Conservation (phyloP, 1,284 basidiomycete species). For the Cryptococcus sp. region DNA sequence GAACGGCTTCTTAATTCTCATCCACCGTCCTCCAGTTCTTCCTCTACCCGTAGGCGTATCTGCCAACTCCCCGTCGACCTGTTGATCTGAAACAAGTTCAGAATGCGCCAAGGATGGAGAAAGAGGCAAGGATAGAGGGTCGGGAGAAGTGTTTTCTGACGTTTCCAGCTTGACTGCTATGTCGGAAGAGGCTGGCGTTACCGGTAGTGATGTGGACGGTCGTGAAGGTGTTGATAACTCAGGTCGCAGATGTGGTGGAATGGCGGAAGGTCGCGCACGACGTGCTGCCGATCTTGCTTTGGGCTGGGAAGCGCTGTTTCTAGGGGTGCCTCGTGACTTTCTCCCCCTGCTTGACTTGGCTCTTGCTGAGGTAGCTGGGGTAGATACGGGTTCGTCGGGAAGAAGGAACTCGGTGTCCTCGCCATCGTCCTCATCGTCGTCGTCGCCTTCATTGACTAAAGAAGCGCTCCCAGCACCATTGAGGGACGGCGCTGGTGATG, state of each 20-base stretch:
- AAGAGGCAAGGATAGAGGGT: slow-evolving; percentile 11
- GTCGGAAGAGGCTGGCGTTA: slow-evolving; percentile 12
- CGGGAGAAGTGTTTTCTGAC: slow-evolving; percentile 16
- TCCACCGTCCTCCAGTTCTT: slow-evolving; percentile 30
- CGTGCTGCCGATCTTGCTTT: slow-evolving; percentile 6
- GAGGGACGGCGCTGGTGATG: background rate
- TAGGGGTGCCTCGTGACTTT: slow-evolving; percentile 4
- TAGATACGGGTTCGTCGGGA: background rate
- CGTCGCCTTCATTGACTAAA: background rate
- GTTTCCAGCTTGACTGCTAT: slow-evolving; percentile 12
- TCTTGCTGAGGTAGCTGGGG: background rate
- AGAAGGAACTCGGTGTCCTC: too few species aligned
- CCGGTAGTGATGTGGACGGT: slow-evolving; percentile 10
- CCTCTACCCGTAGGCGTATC: slow-evolving; percentile 18
- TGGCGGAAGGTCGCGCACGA: slow-evolving; percentile 21
- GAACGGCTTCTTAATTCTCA: slow-evolving; percentile 44
- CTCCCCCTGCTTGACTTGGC: background rate
- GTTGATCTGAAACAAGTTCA: slow-evolving; percentile 2
- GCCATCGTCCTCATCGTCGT: background rate
- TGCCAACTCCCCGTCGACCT: background rate
- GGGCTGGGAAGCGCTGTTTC: background rate
- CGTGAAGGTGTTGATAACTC: slow-evolving; percentile 7
- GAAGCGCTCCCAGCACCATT: background rate
- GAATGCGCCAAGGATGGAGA: background rate
- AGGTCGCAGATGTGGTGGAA: slow-evolving; percentile 27